Conservation (phyloP, 2,329 filamentous ascomycete genomes). For the Pseudogymnoascus sp. region DNA sequence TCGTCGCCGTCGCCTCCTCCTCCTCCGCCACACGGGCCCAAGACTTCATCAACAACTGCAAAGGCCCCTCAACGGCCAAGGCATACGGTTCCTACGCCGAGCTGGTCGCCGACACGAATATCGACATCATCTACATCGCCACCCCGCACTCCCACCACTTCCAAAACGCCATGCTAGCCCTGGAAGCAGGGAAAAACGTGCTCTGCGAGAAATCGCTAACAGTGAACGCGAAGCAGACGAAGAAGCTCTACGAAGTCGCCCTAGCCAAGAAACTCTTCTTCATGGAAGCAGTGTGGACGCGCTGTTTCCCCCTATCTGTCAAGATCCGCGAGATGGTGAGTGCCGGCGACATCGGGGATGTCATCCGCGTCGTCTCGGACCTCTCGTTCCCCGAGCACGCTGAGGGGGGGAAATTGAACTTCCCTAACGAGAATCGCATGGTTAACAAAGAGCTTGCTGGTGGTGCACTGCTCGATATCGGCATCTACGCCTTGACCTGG, state of each 20-base stretch:
- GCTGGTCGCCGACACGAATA: conserved; percentile 52
- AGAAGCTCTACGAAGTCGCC: conserved; percentile 50
- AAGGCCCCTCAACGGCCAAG: conserved; percentile 46
- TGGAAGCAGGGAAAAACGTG: conserved; percentile 59
- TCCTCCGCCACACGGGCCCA: conserved; percentile 50
- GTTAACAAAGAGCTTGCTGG: conserved; percentile 61
- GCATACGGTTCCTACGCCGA: conserved; percentile 60
- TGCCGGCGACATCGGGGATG: conserved; percentile 31
- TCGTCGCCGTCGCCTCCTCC: conserved; percentile 57
- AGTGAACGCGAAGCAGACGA: conserved; percentile 56
- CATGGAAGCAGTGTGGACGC: conserved; percentile 63
- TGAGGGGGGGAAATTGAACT: conserved; percentile 39
- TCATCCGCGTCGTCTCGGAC: conserved; percentile 34
- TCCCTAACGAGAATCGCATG: conserved; percentile 46
- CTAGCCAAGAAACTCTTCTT: conserved; percentile 50
- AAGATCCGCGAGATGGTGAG: conserved; percentile 44
- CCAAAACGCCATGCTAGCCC: conserved; percentile 56
- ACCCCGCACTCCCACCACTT: conserved; percentile 68
- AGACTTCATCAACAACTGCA: conserved; percentile 50
- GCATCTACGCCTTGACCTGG: conserved; percentile 64
- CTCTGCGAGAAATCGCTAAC: conserved; percentile 67
- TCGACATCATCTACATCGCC: conserved; percentile 62
- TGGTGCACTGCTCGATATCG: conserved; percentile 58
- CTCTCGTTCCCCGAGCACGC: conserved; percentile 39
- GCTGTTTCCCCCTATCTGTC: conserved; percentile 59